Conservation (phyloP, 805 yeast genomes). For the Zygotorulaspora florentina region DNA sequence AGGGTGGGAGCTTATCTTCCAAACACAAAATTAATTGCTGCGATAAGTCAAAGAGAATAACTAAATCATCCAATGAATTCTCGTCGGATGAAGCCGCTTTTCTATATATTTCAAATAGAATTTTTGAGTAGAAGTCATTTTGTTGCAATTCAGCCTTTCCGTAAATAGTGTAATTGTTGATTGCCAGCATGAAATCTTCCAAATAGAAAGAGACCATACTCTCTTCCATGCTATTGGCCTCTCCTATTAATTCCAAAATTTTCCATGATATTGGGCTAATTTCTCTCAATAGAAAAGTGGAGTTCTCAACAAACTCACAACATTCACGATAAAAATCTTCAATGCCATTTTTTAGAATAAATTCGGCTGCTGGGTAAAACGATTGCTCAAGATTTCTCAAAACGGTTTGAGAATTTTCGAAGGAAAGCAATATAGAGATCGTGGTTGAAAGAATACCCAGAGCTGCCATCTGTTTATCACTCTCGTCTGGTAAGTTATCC, state of each 20-base stretch:
- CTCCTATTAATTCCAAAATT: constrained; percentile 50
- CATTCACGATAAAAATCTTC: constrained; percentile 74
- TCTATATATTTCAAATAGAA: constrained; percentile 48
- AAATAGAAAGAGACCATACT: constrained; percentile 61
- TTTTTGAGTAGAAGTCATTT: constrained; percentile 45
- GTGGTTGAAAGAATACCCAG: constrained; percentile 77
- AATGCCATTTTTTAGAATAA: constrained; percentile 59
- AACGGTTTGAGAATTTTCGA: constrained; percentile 72
- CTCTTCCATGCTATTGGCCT: constrained; percentile 32
- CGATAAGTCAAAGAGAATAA: constrained; percentile 56
- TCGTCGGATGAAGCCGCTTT: constrained; percentile 43
- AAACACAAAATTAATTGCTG: constrained; percentile 60
- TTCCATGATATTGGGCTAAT: constrained; percentile 76
- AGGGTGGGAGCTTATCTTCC: constrained; percentile 41
- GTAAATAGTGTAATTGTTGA: constrained; percentile 68
- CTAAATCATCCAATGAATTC: constrained; percentile 52
- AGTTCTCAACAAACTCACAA: constrained; percentile 69
- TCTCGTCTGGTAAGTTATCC: constrained; percentile 39
- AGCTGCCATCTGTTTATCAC: constrained; percentile 79
- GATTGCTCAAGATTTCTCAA: constrained; percentile 62
- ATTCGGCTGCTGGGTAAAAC: constrained; percentile 63
- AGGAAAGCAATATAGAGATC: constrained; percentile 72
- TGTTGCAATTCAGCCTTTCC: constrained; percentile 48
- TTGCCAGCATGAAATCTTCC: constrained; percentile 70
- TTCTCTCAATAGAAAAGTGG: constrained; percentile 54